Conservation (phyloP, 1,284 basidiomycete species). For the Pseudozyma tsukubaensis region DNA sequence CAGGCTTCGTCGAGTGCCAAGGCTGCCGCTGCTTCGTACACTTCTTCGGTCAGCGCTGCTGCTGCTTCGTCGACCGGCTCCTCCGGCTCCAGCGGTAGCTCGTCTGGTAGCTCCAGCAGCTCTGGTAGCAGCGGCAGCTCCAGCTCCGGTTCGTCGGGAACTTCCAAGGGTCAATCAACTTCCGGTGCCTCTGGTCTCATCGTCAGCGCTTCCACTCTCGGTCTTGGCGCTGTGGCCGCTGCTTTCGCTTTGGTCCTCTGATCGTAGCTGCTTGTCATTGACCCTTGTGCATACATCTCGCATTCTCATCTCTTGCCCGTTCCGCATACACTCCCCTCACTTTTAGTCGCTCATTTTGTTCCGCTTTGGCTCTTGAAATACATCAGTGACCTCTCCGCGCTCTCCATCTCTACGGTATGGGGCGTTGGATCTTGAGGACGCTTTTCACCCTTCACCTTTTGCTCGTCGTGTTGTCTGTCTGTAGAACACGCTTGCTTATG, state of each 20-base stretch:
- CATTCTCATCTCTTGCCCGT: not conserved
- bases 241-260: slow-evolving; percentile 37
- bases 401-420: not conserved
- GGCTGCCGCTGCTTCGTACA: slow-evolving; percentile 14
- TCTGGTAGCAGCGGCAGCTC: slow-evolving; percentile 5
- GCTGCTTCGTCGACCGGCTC: not conserved
- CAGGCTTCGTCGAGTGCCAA: slow-evolving; percentile 16
- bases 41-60: not conserved
- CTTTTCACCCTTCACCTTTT: not conserved
- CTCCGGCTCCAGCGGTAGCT: slow-evolving; percentile 3
- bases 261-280: slow-evolving; percentile 4
- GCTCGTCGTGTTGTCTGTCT: not conserved
- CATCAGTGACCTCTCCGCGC: not conserved
- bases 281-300: not conserved
- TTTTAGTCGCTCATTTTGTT: not conserved
- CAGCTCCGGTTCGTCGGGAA: not conserved
- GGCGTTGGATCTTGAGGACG: not conserved
- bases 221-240: slow-evolving; percentile 34
- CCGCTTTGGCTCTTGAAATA: not conserved
- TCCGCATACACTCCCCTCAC: not conserved
- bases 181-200: slow-evolving; percentile 29
- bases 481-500: not conserved
- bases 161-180: slow-evolving; percentile 23
- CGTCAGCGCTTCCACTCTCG: slow-evolving; percentile 30
- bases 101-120: slow-evolving; percentile 6